A percentile compares a stretch with the other conserved stretches of the same genome.
Conservation (phyloP, 495 filamentous ascomycete species). For the Hypoxylon trugodes region DNA sequence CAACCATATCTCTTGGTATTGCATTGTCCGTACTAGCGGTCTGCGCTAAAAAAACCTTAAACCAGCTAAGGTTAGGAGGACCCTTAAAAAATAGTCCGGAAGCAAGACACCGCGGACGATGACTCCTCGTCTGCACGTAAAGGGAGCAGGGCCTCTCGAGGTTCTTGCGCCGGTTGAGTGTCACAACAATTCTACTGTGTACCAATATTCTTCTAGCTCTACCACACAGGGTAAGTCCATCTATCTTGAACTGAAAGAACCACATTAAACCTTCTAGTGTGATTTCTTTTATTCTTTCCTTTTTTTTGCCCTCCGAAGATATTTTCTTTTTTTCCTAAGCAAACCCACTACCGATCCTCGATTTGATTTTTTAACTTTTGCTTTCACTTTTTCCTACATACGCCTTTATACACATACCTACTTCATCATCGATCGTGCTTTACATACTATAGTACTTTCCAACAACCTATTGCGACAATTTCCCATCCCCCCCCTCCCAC, state of each 20-base stretch:
- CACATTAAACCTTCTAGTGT: background rate
- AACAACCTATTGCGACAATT: too few species aligned
- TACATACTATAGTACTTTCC: too few species aligned
- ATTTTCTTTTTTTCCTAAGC: background rate
- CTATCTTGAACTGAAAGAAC: too few species aligned
- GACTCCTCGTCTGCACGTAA: constrained; percentile 45
- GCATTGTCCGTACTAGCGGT: constrained; percentile 16
- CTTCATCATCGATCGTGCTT: too few species aligned
- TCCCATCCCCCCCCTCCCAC: too few species aligned
- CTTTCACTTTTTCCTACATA: background rate
- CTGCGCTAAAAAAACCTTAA: constrained; percentile 40
- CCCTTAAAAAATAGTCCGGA: constrained; percentile 32
- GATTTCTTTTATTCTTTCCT: constrained; percentile 5
- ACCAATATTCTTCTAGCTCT: constrained; percentile 22
- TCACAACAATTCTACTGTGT: constrained; percentile 22
- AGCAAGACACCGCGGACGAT: constrained; percentile 26
- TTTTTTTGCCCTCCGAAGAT: constrained; percentile 1
- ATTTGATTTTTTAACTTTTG: background rate
- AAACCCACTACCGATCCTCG: background rate
- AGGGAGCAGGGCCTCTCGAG: constrained; percentile 37
- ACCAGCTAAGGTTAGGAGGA: constrained; percentile 36
- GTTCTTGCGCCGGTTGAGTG: constrained; percentile 35
- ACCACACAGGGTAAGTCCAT: constrained; percentile 32
- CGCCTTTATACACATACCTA: background rate
- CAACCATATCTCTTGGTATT: constrained; percentile 14